Evolutionary conservation across 148 eudicot species (phyloP).

Genomic region (Rhododendron kiyosumense): DNA sequence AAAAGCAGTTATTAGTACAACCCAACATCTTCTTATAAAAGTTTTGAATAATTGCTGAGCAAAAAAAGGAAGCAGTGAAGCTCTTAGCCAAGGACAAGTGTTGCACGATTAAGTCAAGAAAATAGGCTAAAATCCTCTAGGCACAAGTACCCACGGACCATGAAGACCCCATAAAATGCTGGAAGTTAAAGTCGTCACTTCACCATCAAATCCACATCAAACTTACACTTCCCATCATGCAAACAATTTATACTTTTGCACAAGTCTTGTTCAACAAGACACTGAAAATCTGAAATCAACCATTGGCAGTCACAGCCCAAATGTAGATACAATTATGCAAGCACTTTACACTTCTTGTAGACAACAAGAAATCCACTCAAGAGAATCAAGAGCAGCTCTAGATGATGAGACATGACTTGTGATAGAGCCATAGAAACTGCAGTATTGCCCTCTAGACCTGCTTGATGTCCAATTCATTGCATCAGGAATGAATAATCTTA

Average conservation of each 20-base stretch:
- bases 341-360: not conserved
- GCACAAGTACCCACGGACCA: not conserved
- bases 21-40: not conserved
- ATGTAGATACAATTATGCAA: not conserved
- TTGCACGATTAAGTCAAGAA: not conserved
- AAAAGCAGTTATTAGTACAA: not conserved
- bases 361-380: not conserved
- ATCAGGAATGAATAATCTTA: conserved; percentile 17
- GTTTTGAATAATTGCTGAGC: not conserved
- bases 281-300: not conserved
- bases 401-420: not conserved
- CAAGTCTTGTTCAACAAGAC: not conserved
- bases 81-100: not conserved
- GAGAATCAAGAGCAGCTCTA: not conserved
- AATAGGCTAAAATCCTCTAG: not conserved
- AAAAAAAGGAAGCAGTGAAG: not conserved
- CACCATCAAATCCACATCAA: not conserved
- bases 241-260: not conserved
- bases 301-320: not conserved
- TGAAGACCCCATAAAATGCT: not conserved
- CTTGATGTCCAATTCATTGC: not conserved
- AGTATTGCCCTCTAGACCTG: not conserved
- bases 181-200: not conserved
- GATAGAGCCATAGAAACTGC: not conserved
- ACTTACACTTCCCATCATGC: not conserved